Base-by-base conservation (phyloP, 2,329 filamentous ascomycete genomes). In the Hypoxylon sp. region DNA sequence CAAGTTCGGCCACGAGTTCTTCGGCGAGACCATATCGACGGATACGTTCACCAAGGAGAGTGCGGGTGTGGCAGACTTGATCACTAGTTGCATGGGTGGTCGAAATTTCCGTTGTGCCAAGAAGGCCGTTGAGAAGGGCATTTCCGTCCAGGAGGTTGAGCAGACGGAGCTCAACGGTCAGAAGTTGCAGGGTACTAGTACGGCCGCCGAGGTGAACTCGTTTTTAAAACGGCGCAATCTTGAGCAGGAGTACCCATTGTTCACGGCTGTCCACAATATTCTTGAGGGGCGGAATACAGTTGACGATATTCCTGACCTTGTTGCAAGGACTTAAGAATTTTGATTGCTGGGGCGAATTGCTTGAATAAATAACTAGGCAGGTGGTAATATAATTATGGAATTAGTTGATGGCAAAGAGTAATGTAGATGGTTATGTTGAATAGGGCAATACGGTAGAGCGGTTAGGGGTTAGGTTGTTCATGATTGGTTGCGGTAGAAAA, bases 11-110 rank as follows among this genome's bases (percentile, higher is more conserved):
- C 94, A 94, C 80, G 90, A 92, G 75, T 99, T 98, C 85, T 99
- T 98, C 79, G 89, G 90, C 17, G 88, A 94, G 75, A 93, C 92
- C 0, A 91, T 96, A 26, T 88, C 92, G 71, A 88, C 92, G 9
- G 89, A 88, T 63, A 99, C 96, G 0, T 98, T 99, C 79, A 98
- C 95, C n/a, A 94, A 98, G 78, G 94, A 98, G 79, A 97, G 93
- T 74, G 94, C 94, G 24, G 96, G 96, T 73, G 94, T 98, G 42
- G 96, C 96, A 29, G 96, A 99, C 81, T 84, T 99, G 73, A 97
- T 99, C 78, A 98, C 96, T 1, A 96, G 92, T 62, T 98, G 94
- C 82, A 93, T 90, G 58, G 94, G 94, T 69, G 96, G 96, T 11
- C 89, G 96, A 68, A 99, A 99, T 83, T 97, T 96, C 84, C 90